Base-by-base conservation (phyloP, 1,139 yeast species). In the Geotrichum cucujoidarum region DNA sequence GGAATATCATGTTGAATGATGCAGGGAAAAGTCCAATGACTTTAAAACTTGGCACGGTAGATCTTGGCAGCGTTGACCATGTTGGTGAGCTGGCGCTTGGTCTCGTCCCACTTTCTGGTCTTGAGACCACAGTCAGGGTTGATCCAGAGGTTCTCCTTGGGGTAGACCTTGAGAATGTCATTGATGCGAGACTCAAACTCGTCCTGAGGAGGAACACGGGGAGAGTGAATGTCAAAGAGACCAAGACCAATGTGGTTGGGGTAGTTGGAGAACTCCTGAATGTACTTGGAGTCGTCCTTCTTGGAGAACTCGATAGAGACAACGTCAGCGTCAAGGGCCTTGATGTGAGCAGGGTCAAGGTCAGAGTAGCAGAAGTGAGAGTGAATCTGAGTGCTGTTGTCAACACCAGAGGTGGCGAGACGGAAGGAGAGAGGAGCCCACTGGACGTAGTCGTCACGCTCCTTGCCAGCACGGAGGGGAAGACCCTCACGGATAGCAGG, bases 381-480 rank as follows among this genome's bases (percentile, higher is more conserved):
- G 84, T 92, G 98, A 73, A 92, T 89, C 78, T 92, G 98, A 65
- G 98, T 92, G 60, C 81, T 73, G 79, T 92, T 85, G 66, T 79
- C 80, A 60, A 92, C 98, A 77, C 97, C 97, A 60, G 97, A 90
- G 61, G 98, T 92, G 65, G 98, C 96, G 64, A 92, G 92, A 80
- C 98, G 87, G 94, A 92, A 92, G 64, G 97, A 89, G 77, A 90
- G 95, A 68, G 97, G 97, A 69, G 98, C 97, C 97, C 97, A 92
- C 74, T 84, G 74, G 73, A 89, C 85, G 84, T 92, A 92, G 69
- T 83, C 97, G 57, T 88, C 79, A 80, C 97, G 89, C 76, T 88
- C 98, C 65, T 79, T 77, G 76, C 98, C 98, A 50, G 88, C 94
- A 79, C 98, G 88, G 72, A 92, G 85, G 71, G 98, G 98, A 72